A percentile compares a stretch with the other conserved stretches of the same genome.
Evolutionary conservation across 805 yeast genomes (phyloP).

Genomic region (Schwanniomyces vanrijiae): DNA sequence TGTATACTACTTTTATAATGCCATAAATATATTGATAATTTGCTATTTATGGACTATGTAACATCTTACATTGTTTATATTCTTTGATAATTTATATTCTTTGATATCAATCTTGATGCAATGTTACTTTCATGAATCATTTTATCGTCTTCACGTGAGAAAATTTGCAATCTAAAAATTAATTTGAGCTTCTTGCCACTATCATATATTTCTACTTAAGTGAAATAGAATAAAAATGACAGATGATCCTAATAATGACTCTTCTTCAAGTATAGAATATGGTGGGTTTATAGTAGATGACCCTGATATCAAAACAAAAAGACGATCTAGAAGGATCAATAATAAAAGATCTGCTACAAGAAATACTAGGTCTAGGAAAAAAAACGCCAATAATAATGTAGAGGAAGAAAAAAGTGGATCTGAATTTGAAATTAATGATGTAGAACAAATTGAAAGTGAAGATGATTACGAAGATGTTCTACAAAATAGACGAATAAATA

Average conservation of each 20-base stretch:
- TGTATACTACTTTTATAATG: conserved; percentile 7
- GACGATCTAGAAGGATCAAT: conserved; percentile 14
- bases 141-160: neutral
- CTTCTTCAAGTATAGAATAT: conserved; percentile 9
- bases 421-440: conserved; percentile 25
- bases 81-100: too few species aligned
- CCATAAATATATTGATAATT: conserved; percentile 3
- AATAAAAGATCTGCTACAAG: conserved; percentile 10
- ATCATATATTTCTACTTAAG: neutral
- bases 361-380: conserved; percentile 6
- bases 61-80: too few species aligned
- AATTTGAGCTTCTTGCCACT: neutral
- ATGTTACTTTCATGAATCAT: too few species aligned
- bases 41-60: neutral
- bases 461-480: conserved; percentile 26
- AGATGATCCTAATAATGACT: conserved; percentile 2
- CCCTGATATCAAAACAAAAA: conserved; percentile 23
- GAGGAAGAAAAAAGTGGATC: conserved; percentile 34
- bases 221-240: neutral
- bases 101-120: too few species aligned
- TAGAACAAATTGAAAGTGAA: conserved; percentile 9
- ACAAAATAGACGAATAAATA: conserved; percentile 12
- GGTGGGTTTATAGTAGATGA: conserved; percentile 47
- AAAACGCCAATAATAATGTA: conserved; percentile 3
- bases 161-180: neutral